These are phyloP conservation scores for Talinum fruticosum DNA, from an alignment of 148 eudicot species.

Conservation along the genomic window DNA sequence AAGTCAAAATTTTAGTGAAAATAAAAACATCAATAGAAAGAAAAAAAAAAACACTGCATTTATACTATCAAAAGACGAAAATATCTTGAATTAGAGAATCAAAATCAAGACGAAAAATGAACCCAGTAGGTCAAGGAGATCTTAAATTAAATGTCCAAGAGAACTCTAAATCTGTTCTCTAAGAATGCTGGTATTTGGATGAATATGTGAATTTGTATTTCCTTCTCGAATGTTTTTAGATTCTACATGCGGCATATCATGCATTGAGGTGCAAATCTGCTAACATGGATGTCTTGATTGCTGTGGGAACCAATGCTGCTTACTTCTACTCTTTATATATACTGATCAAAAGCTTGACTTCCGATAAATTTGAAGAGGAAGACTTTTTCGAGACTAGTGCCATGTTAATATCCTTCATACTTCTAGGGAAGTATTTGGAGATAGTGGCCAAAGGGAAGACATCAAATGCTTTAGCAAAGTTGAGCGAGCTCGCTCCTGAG, in stretches of 20 bases:
- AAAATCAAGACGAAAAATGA: no score
- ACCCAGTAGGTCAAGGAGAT: no score
- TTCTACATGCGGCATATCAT: constrained; percentile 90
- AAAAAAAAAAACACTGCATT: no score
- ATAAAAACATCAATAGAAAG: no score
- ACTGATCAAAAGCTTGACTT: constrained; percentile 56
- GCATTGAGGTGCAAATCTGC: constrained; percentile 85
- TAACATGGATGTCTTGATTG: constrained; percentile 98
- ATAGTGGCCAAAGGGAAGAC: constrained; percentile 96
- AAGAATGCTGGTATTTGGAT: background rate
- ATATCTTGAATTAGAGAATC: no score
- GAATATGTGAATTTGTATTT: background rate
- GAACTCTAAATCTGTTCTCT: no score
- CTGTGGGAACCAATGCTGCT: constrained; percentile 97
- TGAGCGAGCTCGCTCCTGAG: constrained; percentile 91
- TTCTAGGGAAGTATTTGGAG: constrained; percentile 92
- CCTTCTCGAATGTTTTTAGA: constrained; percentile 38
- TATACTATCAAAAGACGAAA: no score
- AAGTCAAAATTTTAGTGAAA: no score
- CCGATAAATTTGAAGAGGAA: constrained; percentile 68
- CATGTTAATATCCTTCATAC: constrained; percentile 94
- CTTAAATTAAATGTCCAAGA: no score
- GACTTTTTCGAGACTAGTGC: constrained; percentile 99
- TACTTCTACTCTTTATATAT: constrained; percentile 84
- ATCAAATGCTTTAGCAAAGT: constrained; percentile 89